Base-by-base conservation (phyloP, 2,329 filamentous ascomycete genomes). In the Diaporthe citriasiana region DNA sequence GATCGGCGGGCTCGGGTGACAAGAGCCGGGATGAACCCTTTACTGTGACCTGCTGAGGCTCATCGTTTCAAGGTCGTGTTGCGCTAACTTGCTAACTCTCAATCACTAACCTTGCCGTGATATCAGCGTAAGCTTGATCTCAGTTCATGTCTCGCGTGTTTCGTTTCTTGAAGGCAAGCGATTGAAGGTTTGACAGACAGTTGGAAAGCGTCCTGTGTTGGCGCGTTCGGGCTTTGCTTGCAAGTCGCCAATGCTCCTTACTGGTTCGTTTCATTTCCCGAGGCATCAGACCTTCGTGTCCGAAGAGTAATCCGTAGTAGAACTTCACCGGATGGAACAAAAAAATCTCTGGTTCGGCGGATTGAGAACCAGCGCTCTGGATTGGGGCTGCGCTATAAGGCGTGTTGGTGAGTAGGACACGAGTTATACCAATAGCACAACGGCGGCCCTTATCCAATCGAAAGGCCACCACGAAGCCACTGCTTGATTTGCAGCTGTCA, bases 11-110 rank as follows among this genome's bases (percentile, higher is more conserved):
- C 33, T 40, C 47, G 45, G 63, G 45, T 40, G 30, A 19, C 9
- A 53, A 22, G 47, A 68, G 47, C 63, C 47, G 63, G 63, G 45
- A 68, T 68, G 47, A 53, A 68, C 63, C 63, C 63, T 68, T 9
- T 25, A 17, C 15, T n/a, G n/a, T n/a, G 45, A 12, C 30, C 27
- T 25, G 27, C 19, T 19, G 63, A 66, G 63, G 63, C 63, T 66
- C 63, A 10, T 66, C 22, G 45, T 66, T 66, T 66, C 63, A 66
- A 66, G 63, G 42, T 47, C n/a, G 45, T 25, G 45, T 4, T 66
- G 30, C 27, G 45, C 30, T 25, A 66, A 17, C 45, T 30, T 47
- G 22, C 30, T 38, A 17, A 50, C 33, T n/a, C 63, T 53, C 47
- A 68, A 30, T 22, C 47, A 53, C n/a, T 33, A 68, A 53, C 47